These are phyloP conservation scores for Closterium sp. DNA, from an alignment of 139 green algal genomes.

Conservation along the genomic window DNA sequence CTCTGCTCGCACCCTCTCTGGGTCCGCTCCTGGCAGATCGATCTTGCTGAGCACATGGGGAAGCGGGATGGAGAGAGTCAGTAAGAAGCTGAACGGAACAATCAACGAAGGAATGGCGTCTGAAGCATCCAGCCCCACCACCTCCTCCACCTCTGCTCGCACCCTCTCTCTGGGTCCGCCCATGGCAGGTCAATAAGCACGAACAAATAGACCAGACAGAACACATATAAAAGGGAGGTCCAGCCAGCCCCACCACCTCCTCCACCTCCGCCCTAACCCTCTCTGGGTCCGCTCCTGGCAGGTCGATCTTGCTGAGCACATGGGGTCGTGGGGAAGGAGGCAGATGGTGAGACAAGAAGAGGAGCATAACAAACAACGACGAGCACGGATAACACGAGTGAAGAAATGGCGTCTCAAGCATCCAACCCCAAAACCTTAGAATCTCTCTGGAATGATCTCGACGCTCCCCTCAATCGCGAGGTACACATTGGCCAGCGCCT, in stretches of 20 bases:
- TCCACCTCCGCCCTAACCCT: conserved; percentile 69
- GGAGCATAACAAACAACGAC: conserved; percentile 44
- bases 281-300: conserved; percentile 89
- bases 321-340: neutral
- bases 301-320: conserved; percentile 83
- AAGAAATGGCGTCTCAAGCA: conserved; percentile 66
- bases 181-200: conserved; percentile 93
- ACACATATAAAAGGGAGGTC: neutral
- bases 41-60: conserved; percentile 76
- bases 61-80: neutral
- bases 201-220: neutral
- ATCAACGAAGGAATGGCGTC: conserved; percentile 53
- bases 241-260: neutral
- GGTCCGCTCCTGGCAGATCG: conserved; percentile 90
- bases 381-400: conserved; percentile 83
- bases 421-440: conserved; percentile 91
- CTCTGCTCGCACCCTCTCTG: conserved; percentile 79
- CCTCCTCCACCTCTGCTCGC: conserved; percentile 90
- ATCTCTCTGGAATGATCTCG: conserved; percentile 72
- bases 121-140: conserved; percentile 85
- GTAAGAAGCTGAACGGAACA: neutral
- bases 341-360: no score
- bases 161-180: conserved; percentile 87
- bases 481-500: conserved; percentile 97
- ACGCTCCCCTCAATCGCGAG: conserved; percentile 94